Evolutionary conservation across 495 filamentous ascomycete genomes (phyloP), one percentile per base, ranked within the genome.

Genomic region (Letharia columbiana): DNA sequence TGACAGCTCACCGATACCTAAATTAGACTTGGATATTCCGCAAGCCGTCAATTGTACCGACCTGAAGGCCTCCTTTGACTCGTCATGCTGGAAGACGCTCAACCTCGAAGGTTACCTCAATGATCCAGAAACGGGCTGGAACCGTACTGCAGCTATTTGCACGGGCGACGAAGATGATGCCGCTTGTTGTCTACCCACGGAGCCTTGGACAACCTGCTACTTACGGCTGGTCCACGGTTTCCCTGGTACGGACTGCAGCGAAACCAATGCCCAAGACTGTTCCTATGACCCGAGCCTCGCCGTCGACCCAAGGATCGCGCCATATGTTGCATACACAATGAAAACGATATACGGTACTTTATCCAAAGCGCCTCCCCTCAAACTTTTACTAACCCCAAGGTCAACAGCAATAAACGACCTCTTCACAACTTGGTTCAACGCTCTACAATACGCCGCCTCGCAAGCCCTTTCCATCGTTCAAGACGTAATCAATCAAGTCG

Each of bases 71-170:
- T 23, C 40, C 13, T 62, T 42, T 6, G 37, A 42, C 28, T 20
- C n/a, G 9, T n/a, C 37, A 28, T 62, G 40, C 28, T 62, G 40
- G 60, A 2, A 33, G 6, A 18, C 17, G n/a, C 60, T 62, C 11
- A 17, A 49, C 28, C 18, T 62, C 8, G 17, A 3, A 18, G 60
- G 20, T 7, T 62, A 47, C n/a, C 60, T 62, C 41, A 49, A 62
- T 15, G 31, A 62, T 35, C 60, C 60, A 17, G 41, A 44, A 41
- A 62, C 60, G 15, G 60, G 60, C 28, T 62, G 60, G 60, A 62
- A 62, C 42, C 17, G 15, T 17, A 62, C 60, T 45, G 9, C 56
- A 6, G 5, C 56, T 35, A 39, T 58, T 17, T 58, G 56, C 9
- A 58, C 13, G 1, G 13, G 13, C 3, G 28, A 35, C 20, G 23